Percentiles rank a stretch among this genome's conserved stretches.
phyloP scores from a whole-genome alignment of 2,329 filamentous ascomycete species.

The Botrytis hyacinthi region DNA sequence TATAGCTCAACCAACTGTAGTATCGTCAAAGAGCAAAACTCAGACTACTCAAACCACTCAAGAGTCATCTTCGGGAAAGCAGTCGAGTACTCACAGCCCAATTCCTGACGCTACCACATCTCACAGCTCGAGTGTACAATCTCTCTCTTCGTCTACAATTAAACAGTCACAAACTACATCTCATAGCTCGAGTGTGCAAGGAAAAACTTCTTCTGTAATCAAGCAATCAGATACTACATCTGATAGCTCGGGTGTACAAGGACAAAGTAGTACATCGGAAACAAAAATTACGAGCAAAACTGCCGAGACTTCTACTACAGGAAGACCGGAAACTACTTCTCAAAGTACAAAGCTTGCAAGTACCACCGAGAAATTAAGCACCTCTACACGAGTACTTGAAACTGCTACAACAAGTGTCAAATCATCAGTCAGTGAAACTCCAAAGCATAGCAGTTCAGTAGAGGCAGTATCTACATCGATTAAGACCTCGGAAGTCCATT shows the following conservation, averaged over 20 bases:
- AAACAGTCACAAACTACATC: background rate
- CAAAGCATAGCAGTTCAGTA: background rate
- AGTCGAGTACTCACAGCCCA: background rate
- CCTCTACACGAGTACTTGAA: background rate
- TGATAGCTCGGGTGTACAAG: background rate
- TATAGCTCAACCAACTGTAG: background rate
- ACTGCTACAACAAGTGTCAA: background rate
- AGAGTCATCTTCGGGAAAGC: background rate
- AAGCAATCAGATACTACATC: background rate
- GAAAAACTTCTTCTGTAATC: background rate
- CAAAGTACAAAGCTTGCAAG: background rate
- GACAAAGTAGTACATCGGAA: background rate
- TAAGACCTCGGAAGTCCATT: background rate
- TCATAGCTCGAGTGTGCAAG: background rate
- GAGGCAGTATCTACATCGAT: background rate
- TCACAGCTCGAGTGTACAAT: background rate
- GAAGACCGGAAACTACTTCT: background rate
- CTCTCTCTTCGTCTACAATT: background rate
- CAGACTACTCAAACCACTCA: conserved; percentile 1
- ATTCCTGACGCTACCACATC: background rate
- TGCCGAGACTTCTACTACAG: background rate
- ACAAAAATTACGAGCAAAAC: background rate
- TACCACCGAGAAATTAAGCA: background rate
- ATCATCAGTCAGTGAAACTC: background rate
- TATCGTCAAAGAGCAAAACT: background rate